Evolutionary conservation across 805 yeast genomes (phyloP), one percentile per base, ranked within the genome.

Genomic region (Candida lessepsii): DNA sequence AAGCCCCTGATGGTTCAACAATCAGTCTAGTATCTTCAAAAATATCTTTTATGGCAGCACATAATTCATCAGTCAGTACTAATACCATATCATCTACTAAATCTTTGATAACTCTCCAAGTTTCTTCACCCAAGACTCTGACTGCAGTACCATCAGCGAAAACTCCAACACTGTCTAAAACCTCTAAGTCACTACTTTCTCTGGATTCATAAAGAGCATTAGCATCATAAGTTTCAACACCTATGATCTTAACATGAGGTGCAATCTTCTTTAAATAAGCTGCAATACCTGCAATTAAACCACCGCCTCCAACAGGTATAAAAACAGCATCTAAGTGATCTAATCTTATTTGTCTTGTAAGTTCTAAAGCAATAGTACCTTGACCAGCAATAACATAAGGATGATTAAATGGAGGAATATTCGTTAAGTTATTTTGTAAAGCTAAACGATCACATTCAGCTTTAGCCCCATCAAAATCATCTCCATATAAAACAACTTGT

Each of bases 61-160:
- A 86, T 42, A 93, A 81, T 67, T 93, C 99, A 62, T 90, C 98
- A 9, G 97, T 90, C 55, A 78, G 75, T 4, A 89, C 96, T 19
- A 76, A 70, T 4, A 90, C 81, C 29, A 90, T 82, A 48, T 88
- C 98, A 61, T 93, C 99, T n/a, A 95, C 86, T 44, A 76, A 75
- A 34, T 84, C 79, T 50, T 75, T 67, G 50, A 89, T 80, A 9
- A 91, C 74, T 54, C 93, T 74, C 72, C 87, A 93, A 9, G 96
- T 86, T 63, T 95, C 99, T 44, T 81, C 86, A 45, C 99, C 99
- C 16, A 88, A 72, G 18, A 82, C 61, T 56, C 81, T 86, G 30
- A 93, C 99, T 8, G 99, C 97, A 9, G 99, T 88, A 59, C 99
- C 99, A 61, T 93, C 99, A 16, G 99, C 99, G 65, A 93, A 93